A percentile compares a stretch with the other conserved stretches of the same genome.
These are phyloP conservation scores for Histomonas meleagridis DNA, from an alignment of 208 protist genomes.

Conservation along the genomic window DNA sequence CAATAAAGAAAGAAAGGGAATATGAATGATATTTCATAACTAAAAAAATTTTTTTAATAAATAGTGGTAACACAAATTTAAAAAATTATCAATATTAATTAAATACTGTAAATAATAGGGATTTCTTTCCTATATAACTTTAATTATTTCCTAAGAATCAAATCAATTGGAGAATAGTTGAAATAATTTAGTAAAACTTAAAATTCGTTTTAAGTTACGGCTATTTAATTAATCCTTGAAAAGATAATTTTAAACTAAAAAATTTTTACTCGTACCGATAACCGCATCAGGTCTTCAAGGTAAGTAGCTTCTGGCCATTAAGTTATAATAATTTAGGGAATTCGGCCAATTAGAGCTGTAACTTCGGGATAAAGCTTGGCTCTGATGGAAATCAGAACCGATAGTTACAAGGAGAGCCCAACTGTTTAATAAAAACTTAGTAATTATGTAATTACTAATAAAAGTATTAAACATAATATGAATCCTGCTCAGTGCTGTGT, in stretches of 20 bases:
- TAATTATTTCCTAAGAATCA: background rate
- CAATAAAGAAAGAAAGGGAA: slow-evolving; percentile 18
- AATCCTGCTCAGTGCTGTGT: slow-evolving; percentile 71
- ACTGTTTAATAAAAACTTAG: slow-evolving; percentile 76
- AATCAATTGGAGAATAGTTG: background rate
- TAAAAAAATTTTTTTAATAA: background rate
- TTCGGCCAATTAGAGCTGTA: slow-evolving; percentile 67
- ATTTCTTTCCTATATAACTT: background rate
- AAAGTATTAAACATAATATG: slow-evolving; percentile 62
- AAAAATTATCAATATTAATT: background rate
- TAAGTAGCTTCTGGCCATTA: slow-evolving; percentile 64
- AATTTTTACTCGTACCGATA: slow-evolving; percentile 55
- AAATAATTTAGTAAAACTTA: background rate
- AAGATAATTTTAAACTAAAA: background rate
- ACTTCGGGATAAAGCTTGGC: slow-evolving; percentile 66
- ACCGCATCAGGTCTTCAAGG: slow-evolving; percentile 67
- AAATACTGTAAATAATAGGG: background rate
- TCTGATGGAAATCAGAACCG: slow-evolving; percentile 62
- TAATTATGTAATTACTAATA: slow-evolving; percentile 57
- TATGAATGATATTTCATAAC: background rate
- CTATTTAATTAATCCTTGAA: background rate
- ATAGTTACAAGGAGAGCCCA: slow-evolving; percentile 65
- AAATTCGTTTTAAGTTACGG: background rate
- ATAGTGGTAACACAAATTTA: background rate
- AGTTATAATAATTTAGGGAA: slow-evolving; percentile 66